Conservation (phyloP, 371 early-diverging fungal genomes). For the Rhizomucor miehei region DNA sequence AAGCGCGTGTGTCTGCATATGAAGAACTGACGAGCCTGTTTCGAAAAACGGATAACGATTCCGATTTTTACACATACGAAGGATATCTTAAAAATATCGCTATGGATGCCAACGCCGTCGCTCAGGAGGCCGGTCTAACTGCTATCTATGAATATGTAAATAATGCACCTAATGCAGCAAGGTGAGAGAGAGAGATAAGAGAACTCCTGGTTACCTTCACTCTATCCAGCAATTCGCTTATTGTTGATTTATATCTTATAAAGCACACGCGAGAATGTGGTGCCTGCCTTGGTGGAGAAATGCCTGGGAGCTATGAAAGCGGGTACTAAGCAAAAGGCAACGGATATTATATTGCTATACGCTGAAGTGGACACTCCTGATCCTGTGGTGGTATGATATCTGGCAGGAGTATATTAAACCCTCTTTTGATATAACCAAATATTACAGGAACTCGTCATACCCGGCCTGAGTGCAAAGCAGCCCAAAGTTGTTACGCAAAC, state of each 20-base stretch:
- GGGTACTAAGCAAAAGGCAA: constrained; percentile 73
- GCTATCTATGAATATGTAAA: constrained; percentile 76
- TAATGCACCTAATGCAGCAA: constrained; percentile 77
- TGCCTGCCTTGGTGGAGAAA: constrained; percentile 87
- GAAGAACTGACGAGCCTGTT: constrained; percentile 76
- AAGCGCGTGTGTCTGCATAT: constrained; percentile 89
- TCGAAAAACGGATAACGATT: constrained; percentile 54
- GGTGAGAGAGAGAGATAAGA: constrained; percentile 45
- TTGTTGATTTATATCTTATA: too few species aligned
- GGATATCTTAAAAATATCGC: constrained; percentile 75
- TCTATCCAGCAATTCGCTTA: too few species aligned
- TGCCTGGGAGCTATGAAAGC: constrained; percentile 81
- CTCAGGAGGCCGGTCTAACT: constrained; percentile 85
- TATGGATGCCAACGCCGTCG: constrained; percentile 86
- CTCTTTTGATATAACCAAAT: background rate
- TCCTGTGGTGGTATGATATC: constrained; percentile 71
- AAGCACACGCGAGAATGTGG: constrained; percentile 68
- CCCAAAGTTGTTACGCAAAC: constrained; percentile 88
- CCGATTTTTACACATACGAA: constrained; percentile 71
- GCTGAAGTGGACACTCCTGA: constrained; percentile 85
- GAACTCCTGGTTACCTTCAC: too few species aligned
- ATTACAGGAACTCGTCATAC: constrained; percentile 69
- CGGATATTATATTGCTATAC: constrained; percentile 80
- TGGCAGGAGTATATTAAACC: background rate
- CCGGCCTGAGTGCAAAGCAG: constrained; percentile 80